Evolutionary conservation across 352 stramenopile genomes (phyloP).

Genomic region (Phytophthora ohioensis): DNA sequence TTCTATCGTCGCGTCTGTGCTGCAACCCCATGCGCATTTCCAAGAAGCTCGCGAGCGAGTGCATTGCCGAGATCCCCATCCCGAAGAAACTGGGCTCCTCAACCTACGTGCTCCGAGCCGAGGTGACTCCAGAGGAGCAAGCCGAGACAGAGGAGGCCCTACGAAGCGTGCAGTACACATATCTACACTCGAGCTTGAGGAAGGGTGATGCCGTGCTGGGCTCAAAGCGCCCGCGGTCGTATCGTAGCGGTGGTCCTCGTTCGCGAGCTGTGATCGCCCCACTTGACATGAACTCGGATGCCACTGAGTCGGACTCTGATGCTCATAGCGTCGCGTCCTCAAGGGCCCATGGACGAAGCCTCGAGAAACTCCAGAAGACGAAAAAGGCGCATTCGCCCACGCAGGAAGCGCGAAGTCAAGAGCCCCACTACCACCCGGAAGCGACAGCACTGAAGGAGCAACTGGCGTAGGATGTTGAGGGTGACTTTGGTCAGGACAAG

Average conservation of each 20-base stretch:
- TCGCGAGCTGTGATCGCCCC: not conserved
- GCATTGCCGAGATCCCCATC: constrained; percentile 72
- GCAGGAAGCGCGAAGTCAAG: constrained; percentile 30
- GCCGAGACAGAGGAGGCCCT: constrained; percentile 49
- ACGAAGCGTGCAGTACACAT: constrained; percentile 45
- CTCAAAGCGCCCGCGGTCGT: constrained; percentile 32
- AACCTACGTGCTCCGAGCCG: constrained; percentile 58
- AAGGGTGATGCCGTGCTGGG: not conserved
- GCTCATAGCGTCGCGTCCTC: constrained; percentile 1
- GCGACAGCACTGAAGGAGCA: constrained; percentile 33
- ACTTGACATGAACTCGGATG: constrained; percentile 30
- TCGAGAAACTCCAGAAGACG: constrained; percentile 34
- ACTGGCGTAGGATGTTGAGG: constrained; percentile 23
- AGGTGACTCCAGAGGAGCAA: constrained; percentile 47
- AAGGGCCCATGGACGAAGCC: constrained; percentile 9
- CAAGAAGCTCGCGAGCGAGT: constrained; percentile 80
- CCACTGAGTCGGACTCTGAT: constrained; percentile 30
- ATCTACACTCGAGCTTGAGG: constrained; percentile 39
- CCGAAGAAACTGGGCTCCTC: constrained; percentile 78
- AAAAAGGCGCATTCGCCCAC: constrained; percentile 22
- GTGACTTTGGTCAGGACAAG: constrained; percentile 6
- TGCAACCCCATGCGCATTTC: constrained; percentile 84
- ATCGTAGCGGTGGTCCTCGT: constrained; percentile 10
- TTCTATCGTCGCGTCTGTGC: constrained; percentile 66
- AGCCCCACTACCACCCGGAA: constrained; percentile 13